phyloP scores from a whole-genome alignment of 768 basidiomycete species.

The Myochromella boudieri region DNA sequence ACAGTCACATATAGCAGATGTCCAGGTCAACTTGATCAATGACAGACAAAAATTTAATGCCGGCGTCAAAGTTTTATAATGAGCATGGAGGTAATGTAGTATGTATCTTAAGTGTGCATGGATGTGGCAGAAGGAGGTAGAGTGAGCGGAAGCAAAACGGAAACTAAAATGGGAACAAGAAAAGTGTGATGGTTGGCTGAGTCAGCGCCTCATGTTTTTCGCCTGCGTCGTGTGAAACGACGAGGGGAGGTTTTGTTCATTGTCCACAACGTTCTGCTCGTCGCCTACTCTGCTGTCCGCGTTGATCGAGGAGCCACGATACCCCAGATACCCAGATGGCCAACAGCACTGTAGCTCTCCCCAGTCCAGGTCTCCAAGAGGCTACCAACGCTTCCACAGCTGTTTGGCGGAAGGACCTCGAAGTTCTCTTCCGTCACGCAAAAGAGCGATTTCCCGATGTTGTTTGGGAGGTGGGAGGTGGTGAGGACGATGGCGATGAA shows the following conservation, averaged over 20 bases:
- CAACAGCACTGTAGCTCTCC: constrained; percentile 8
- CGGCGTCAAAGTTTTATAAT: too few relatives aligned
- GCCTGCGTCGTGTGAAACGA: constrained; percentile 17
- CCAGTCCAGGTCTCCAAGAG: constrained; percentile 53
- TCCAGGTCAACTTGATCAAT: too few relatives aligned
- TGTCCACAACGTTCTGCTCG: constrained; percentile 10
- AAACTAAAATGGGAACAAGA: too few relatives aligned
- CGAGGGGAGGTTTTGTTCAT: constrained; percentile 15
- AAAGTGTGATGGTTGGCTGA: too few relatives aligned
- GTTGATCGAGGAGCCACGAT: constrained; percentile 9
- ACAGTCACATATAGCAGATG: too few relatives aligned
- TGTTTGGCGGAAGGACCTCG: constrained; percentile 79
- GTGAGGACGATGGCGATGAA: constrained; percentile 45
- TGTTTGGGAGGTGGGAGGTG: constrained; percentile 69
- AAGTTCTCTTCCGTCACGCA: constrained; percentile 73
- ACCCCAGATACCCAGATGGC: constrained; percentile 20
- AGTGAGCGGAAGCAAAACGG: too few relatives aligned
- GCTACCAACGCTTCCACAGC: constrained; percentile 66
- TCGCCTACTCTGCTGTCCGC: neutral
- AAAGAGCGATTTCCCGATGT: constrained; percentile 93
- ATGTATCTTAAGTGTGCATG: too few relatives aligned
- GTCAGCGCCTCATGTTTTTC: constrained; percentile 23
- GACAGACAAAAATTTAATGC: too few relatives aligned
- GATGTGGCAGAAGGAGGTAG: too few relatives aligned
- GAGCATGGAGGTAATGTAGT: too few relatives aligned